Conservation (phyloP, 106 monocot species). For the Dendrobium huoshanense region DNA sequence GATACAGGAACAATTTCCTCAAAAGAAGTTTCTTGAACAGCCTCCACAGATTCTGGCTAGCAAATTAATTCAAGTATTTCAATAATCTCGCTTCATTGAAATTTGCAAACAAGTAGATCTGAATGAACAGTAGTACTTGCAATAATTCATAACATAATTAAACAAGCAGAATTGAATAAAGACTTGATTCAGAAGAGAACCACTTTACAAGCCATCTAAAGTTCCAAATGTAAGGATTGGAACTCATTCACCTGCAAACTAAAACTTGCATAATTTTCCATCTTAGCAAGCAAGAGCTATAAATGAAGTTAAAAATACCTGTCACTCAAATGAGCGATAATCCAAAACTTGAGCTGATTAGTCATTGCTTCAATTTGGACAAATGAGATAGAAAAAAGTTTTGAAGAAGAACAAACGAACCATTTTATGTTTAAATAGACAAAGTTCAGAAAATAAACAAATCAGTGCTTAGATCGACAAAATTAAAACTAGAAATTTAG, state of each 20-base stretch:
- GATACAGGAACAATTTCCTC: constrained; percentile 31
- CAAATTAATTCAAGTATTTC: background rate
- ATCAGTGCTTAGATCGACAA: background rate
- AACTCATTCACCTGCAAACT: background rate
- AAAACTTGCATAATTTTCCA: background rate
- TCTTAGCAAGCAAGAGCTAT: no score
- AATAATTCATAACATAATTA: background rate
- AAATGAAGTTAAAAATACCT: background rate
- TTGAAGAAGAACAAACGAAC: background rate
- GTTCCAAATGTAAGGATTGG: background rate
- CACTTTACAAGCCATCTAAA: background rate
- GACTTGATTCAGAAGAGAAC: background rate
- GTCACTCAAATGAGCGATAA: background rate
- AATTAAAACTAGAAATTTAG: background rate
- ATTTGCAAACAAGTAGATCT: background rate
- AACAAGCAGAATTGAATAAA: background rate
- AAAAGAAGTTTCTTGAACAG: constrained; percentile 16
- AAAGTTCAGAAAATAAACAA: background rate
- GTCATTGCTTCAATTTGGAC: background rate
- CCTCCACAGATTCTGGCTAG: constrained; percentile 34
- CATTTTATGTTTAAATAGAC: background rate
- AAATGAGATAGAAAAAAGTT: background rate
- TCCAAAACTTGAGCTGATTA: background rate
- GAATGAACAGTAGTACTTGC: background rate
- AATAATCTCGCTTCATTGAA: background rate